Base-by-base conservation (phyloP, 441 rosid genomes). In the Hypseocharis bilobata region DNA sequence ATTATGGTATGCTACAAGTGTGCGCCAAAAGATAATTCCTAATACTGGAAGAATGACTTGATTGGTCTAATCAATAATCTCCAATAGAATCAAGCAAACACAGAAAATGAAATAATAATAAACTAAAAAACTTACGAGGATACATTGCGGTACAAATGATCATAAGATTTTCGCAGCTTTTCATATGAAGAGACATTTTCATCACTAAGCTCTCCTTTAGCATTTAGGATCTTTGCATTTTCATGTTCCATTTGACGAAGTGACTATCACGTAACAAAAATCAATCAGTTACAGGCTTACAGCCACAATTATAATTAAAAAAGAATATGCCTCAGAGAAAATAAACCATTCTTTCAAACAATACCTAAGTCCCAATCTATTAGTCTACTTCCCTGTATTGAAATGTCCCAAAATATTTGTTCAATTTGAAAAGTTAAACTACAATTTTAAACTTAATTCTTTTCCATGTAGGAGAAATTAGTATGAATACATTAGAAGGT, bases 201-300 rank as follows among this genome's bases (percentile, higher is more conserved):
- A 69, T 95, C 99, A 69, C 87, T 89, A 47, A 89, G 91, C 81
- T 95, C 99, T 74, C 99, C 99, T 81, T 91, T 95, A 56, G 94
- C 96, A 82, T 85, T 89, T 74, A 89, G 78, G 73, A 86, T 85
- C 80, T 88, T 94, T 47, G 97, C 85, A 83, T 95, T 88, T 72
- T 95, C 99, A 76, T 91, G 86, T 81, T 95, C 99, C 97, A 95
- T 89, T 70, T 88, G 99, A 65, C 87, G 87, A 73, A 94, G 98
- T 29, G 84, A 84, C 98, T 91, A 69, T 54, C 44, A 63, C 30
- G 68, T 63, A 64, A 36, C 30, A 70, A 59, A 44, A 44, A 30
- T 23, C 36, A 23, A 69, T 26, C 56, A 51, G 64, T 4, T 34
- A 34, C 3, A n/a, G n/a, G n/a, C 29, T 42, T 65, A 38, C 13